Conservation (phyloP, 306 rosid species). For the Dalbergia oliveri region DNA sequence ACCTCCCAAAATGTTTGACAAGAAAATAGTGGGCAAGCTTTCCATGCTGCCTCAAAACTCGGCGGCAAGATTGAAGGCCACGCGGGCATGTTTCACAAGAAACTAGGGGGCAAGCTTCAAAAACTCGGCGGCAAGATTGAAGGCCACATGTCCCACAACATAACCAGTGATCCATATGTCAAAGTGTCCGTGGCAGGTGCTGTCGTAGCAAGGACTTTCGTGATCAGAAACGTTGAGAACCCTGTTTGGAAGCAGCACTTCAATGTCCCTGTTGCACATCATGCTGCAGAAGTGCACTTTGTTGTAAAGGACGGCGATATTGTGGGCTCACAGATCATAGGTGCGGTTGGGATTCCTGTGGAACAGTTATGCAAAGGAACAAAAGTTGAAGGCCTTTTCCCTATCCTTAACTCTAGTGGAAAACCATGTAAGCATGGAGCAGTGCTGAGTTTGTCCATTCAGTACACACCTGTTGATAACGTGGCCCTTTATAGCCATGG, state of each 20-base stretch:
- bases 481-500: conserved; percentile 56
- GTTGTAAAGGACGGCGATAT: conserved; percentile 77
- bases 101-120: too few species aligned
- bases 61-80: conserved; percentile 52
- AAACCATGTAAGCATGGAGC: conserved; percentile 75
- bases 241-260: conserved; percentile 91
- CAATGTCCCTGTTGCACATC: conserved; percentile 79
- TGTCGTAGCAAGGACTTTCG: conserved; percentile 85
- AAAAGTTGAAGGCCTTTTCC: conserved; percentile 71
- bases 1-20: conserved; percentile 82
- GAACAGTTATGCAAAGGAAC: conserved; percentile 55
- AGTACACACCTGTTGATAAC: conserved; percentile 63
- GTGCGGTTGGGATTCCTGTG: conserved; percentile 79
- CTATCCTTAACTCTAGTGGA: conserved; percentile 62
- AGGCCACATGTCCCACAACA: conserved; percentile 44
- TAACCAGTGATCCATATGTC: conserved; percentile 88
- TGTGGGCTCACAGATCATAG: conserved; percentile 80
- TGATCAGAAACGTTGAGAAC: conserved; percentile 70
- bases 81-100: too few species aligned
- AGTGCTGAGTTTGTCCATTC: conserved; percentile 70
- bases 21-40: conserved; percentile 60
- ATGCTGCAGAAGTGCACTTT: conserved; percentile 78
- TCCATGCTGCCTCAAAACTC: conserved; percentile 49
- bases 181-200: conserved; percentile 68
- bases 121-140: conserved; percentile 49